A percentile compares a stretch with the other conserved stretches of the same genome.
These are phyloP conservation scores for Apiospora malaysiana DNA, from an alignment of 2,329 filamentous ascomycete species.

Conservation along the genomic window DNA sequence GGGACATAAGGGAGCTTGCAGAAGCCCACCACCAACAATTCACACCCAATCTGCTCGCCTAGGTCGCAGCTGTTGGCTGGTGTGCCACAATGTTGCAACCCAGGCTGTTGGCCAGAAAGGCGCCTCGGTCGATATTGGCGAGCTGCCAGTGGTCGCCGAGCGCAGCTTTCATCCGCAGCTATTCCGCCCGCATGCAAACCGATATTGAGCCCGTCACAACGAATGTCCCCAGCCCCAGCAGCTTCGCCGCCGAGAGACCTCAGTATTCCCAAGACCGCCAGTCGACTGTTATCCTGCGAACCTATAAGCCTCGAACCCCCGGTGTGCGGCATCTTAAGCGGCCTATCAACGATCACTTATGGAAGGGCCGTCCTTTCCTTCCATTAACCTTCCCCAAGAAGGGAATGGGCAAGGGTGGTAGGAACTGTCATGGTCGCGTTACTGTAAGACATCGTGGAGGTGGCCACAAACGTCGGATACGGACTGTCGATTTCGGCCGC, in stretches of 20 bases:
- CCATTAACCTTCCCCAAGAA: constrained; percentile 90
- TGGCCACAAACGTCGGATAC: constrained; percentile 88
- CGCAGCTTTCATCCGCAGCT: constrained; percentile 29
- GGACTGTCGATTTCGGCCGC: constrained; percentile 88
- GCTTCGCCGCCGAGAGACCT: constrained; percentile 26
- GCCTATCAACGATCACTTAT: constrained; percentile 94
- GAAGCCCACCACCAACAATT: background rate
- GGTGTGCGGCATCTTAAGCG: constrained; percentile 90
- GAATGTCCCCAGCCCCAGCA: constrained; percentile 29
- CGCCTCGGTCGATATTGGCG: constrained; percentile 33
- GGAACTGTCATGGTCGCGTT: constrained; percentile 85
- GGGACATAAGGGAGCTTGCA: constrained; percentile 17
- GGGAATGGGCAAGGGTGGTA: constrained; percentile 89
- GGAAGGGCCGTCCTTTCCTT: constrained; percentile 86
- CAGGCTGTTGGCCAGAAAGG: constrained; percentile 36
- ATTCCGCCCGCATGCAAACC: constrained; percentile 37
- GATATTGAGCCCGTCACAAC: constrained; percentile 26
- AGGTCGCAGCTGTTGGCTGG: constrained; percentile 19
- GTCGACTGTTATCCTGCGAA: constrained; percentile 66
- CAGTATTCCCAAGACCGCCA: constrained; percentile 33
- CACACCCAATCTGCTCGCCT: background rate
- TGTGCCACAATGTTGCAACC: constrained; percentile 41
- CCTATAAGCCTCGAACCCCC: constrained; percentile 92
- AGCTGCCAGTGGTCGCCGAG: constrained; percentile 32
- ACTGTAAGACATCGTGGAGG: constrained; percentile 93